Base-by-base conservation (phyloP, 257 asterid genomes). In the Nicotiana obtusifolia region DNA sequence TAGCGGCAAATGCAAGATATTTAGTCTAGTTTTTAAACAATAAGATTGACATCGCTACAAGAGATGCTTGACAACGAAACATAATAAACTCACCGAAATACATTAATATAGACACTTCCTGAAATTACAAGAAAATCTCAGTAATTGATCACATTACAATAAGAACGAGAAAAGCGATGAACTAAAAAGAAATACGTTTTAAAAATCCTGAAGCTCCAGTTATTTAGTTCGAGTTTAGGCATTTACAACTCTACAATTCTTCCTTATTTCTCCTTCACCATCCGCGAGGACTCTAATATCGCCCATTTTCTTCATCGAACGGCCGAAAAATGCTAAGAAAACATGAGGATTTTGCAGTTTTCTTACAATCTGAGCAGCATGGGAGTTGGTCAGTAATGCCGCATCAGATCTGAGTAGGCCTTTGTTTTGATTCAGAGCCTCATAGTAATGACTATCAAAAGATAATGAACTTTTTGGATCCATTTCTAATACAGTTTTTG, bases 251-350 rank as follows among this genome's bases (percentile, higher is more conserved):
- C 67, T 84, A 75, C 87, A 87, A 0, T 76, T 87, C 73, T 68
- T 81, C 56, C 88, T 81, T 19, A 87, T 85, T 76, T 87, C 87
- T 81, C 88, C 88, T 60, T 54, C 81, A 83, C 64, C 80, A 31
- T 82, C 84, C 5, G 66, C 30, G 10, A 85, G 80, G 31, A 85
- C 87, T 14, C 24, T 81, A 37, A 85, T 82, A 10, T 49, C 88
- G 5, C 88, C 88, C 88, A 87, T 83, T 30, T 64, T 85, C 82
- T 79, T 80, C 83, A 87, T 87, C 0, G 87, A 87, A 67, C 68
- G 78, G 14, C 80, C 49, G 19, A 87, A 87, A 37, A 60, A 85
- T 8, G 84, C 81, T 68, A 85, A 87, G 81, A 87, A 87, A 22
- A 67, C 69, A 11, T 65, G 37, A 4, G 56, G 52, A 14, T 60